phyloP scores from a whole-genome alignment of 1,139 yeast genomes.

The Candida gigantensis region DNA sequence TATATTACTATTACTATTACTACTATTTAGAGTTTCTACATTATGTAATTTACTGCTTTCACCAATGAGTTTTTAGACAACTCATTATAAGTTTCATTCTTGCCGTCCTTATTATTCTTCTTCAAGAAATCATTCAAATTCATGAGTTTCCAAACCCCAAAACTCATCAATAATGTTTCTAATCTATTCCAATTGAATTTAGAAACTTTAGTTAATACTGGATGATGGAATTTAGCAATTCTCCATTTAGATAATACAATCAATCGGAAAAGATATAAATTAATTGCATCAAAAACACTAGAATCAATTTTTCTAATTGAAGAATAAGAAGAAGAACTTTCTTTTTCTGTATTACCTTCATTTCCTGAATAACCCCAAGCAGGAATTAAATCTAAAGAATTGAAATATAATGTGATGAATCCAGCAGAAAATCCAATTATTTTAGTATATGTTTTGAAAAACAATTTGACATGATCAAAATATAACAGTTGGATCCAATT shows the following conservation, averaged over 20 bases:
- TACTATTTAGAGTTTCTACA: conserved; percentile 13
- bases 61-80: conserved; percentile 22
- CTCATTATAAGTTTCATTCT: conserved; percentile 16
- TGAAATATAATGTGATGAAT: conserved; percentile 28
- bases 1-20: no score
- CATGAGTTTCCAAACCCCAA: conserved; percentile 43
- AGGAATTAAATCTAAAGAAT: conserved; percentile 29
- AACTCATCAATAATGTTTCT: conserved; percentile 40
- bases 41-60: conserved; percentile 22
- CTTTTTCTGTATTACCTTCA: conserved; percentile 5
- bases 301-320: conserved; percentile 14
- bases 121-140: conserved; percentile 37
- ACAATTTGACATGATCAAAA: conserved; percentile 23
- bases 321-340: no score
- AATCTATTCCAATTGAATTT: conserved; percentile 33
- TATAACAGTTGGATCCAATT: conserved; percentile 14
- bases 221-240: conserved; percentile 41
- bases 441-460: conserved; percentile 38
- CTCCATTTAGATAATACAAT: conserved; percentile 47
- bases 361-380: conserved; percentile 22
- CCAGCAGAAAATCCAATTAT: conserved; percentile 39
- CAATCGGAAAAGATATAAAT: conserved; percentile 37
- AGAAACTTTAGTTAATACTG: conserved; percentile 28
- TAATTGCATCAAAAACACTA: conserved; percentile 30
- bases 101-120: conserved; percentile 5